These are phyloP conservation scores for Colletotrichum gloeosporioides DNA, from an alignment of 2,329 filamentous ascomycete species.

Conservation along the genomic window DNA sequence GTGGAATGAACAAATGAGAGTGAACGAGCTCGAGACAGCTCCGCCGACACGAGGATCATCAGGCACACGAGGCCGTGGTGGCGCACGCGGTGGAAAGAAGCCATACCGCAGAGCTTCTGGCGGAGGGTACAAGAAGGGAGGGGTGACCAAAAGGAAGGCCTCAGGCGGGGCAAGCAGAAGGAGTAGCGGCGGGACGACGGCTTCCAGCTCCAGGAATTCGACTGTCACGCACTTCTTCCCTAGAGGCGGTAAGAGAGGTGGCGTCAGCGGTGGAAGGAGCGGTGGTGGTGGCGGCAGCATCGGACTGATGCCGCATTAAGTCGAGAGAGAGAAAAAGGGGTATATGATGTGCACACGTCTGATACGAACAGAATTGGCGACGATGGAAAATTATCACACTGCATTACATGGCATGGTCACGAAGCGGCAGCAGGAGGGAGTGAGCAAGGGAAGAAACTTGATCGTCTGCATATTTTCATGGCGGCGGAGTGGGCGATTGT, in stretches of 20 bases:
- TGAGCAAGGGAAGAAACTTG: neutral
- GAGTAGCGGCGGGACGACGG: slow-evolving; percentile 7
- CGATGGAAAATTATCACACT: neutral
- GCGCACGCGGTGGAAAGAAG: slow-evolving; percentile 29
- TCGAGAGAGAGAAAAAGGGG: neutral
- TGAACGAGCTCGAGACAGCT: slow-evolving; percentile 33
- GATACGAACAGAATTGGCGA: neutral
- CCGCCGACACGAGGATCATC: slow-evolving; percentile 13
- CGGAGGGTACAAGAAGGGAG: slow-evolving; percentile 6
- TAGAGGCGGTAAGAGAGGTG: slow-evolving; percentile 31
- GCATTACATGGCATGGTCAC: neutral
- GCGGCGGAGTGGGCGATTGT: neutral
- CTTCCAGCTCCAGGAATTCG: slow-evolving; percentile 7
- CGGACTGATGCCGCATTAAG: slow-evolving; percentile 43
- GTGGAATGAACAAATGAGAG: slow-evolving; percentile 28
- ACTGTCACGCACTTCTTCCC: slow-evolving; percentile 13
- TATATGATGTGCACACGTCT: neutral
- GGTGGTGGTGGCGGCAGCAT: slow-evolving; percentile 28
- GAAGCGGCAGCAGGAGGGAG: neutral
- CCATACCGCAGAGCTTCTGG: slow-evolving; percentile 12
- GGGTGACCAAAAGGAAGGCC: slow-evolving; percentile 24
- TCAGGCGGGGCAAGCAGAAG: slow-evolving; percentile 11
- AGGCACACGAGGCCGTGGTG: slow-evolving; percentile 21
- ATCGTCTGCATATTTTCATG: neutral
- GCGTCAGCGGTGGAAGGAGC: slow-evolving; percentile 6